Conservation (phyloP, 140 eudicot species). For the Oenanthe javanica region DNA sequence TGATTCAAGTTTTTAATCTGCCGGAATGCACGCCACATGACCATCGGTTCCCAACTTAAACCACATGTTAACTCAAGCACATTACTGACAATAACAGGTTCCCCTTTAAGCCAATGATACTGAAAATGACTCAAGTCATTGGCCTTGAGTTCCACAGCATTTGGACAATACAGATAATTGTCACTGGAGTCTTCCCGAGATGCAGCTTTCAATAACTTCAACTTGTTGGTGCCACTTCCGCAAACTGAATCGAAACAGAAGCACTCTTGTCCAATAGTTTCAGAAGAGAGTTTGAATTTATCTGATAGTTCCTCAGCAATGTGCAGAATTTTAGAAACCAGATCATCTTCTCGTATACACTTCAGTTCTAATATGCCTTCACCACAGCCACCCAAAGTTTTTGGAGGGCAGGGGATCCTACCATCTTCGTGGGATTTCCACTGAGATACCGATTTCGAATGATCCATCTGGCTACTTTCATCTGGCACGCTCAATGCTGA, state of each 20-base stretch:
- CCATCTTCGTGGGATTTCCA: slow-evolving; percentile 26
- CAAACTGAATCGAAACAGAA: slow-evolving; percentile 12
- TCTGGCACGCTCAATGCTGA: background rate
- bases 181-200: slow-evolving; percentile 16
- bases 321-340: slow-evolving; percentile 15
- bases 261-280: slow-evolving; percentile 4
- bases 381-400: slow-evolving; percentile 28
- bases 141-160: slow-evolving; percentile 2
- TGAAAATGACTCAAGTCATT: slow-evolving; percentile 25
- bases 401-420: slow-evolving; percentile 31
- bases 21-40: slow-evolving; percentile 35
- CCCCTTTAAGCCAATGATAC: slow-evolving; percentile 33
- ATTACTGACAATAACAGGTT: slow-evolving; percentile 32
- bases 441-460: background rate
- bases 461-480: background rate
- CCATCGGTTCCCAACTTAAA: slow-evolving; percentile 44
- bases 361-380: slow-evolving; percentile 17
- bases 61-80: slow-evolving; percentile 19
- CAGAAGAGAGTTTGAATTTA: background rate
- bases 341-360: background rate
- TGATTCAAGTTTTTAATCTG: slow-evolving; percentile 7
- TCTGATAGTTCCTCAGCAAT: slow-evolving; percentile 15
- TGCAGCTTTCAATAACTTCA: slow-evolving; percentile 22
- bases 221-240: background rate
- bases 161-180: slow-evolving; percentile 23